A percentile compares a stretch with the other conserved stretches of the same genome.
Evolutionary conservation across 176 grass and related monocot genomes (phyloP).

Genomic region (Aegilops sharonensis): DNA sequence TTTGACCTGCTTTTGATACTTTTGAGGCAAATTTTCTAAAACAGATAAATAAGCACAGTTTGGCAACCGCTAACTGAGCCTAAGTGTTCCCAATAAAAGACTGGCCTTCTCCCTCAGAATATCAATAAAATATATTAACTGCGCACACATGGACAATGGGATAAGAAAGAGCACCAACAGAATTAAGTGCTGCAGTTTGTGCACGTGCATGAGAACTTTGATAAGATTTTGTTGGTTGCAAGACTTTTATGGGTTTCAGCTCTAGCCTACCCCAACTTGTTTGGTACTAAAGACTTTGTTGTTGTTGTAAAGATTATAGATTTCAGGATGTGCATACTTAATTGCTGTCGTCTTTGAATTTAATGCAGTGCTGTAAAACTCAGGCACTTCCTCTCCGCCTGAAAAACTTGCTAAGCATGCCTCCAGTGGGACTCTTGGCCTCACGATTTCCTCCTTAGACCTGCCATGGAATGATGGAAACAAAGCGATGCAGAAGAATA

Average conservation of each 20-base stretch:
- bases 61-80: too few species aligned
- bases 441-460: conserved; percentile 76
- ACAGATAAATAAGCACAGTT: not conserved
- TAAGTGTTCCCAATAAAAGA: not conserved
- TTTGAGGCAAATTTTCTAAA: not conserved
- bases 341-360: conserved; percentile 89
- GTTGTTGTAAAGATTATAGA: not conserved
- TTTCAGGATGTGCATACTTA: conserved; percentile 62
- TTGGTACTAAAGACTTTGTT: too few species aligned
- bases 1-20: not conserved
- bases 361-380: conserved; percentile 91
- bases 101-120: not conserved
- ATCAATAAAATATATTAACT: not conserved
- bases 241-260: too few species aligned
- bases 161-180: conserved; percentile 2
- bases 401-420: conserved; percentile 90
- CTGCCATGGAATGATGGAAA: conserved; percentile 44
- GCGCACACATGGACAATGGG: not conserved
- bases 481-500: not conserved
- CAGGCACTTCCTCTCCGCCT: conserved; percentile 74
- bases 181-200: not conserved
- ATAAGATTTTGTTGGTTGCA: not conserved
- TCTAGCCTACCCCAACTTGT: too few species aligned
- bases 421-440: conserved; percentile 87
- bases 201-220: not conserved